Evolutionary conservation across 768 basidiomycete genomes (phyloP).

Genomic region (Tulasnella sp.): DNA sequence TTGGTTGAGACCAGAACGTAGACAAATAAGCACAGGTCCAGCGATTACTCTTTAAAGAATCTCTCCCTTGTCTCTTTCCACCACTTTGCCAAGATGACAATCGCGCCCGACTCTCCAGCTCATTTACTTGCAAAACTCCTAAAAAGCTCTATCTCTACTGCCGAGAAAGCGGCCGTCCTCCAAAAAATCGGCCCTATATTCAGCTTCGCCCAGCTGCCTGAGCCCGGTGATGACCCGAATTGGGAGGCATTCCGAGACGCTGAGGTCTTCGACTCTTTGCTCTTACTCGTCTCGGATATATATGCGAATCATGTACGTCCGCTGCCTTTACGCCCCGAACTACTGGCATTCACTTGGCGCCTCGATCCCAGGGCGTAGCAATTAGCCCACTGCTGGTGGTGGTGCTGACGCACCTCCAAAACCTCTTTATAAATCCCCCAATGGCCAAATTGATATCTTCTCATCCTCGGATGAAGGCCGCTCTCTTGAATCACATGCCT

Average conservation of each 20-base stretch:
- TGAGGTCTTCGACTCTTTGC: not conserved
- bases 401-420: not conserved
- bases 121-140: not conserved
- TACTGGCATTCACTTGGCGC: not conserved
- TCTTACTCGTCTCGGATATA: not conserved
- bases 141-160: not conserved
- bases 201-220: not conserved
- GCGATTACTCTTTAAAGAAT: not conserved
- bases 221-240: not conserved
- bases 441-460: not conserved
- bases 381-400: not conserved
- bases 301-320: not conserved
- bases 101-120: not conserved
- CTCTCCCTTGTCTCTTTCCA: not conserved
- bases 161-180: not conserved
- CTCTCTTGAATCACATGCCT: not conserved
- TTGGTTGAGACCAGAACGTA: not conserved
- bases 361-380: not conserved
- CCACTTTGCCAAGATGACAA: not conserved
- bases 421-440: not conserved
- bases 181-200: not conserved
- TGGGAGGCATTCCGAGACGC: not conserved
- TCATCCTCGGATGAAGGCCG: not conserved
- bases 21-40: not conserved
- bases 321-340: not conserved